phyloP scores from a whole-genome alignment of 345 rosid species.

The Corymbia maculata region DNA sequence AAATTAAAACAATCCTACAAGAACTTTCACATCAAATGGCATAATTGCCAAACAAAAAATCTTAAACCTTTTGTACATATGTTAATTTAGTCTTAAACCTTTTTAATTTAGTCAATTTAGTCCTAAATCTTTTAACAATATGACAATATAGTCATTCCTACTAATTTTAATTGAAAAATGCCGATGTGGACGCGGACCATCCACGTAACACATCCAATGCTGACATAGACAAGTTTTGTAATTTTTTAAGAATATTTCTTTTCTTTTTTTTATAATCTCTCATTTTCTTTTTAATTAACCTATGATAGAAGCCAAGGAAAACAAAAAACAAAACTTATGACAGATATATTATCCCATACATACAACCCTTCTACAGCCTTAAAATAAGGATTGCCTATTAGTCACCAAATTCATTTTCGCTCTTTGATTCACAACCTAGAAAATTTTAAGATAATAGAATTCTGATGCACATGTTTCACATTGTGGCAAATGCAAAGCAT shows the following conservation, averaged over 20 bases:
- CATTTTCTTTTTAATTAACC: too few species aligned
- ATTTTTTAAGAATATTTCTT: not conserved
- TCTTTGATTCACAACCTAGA: too few species aligned
- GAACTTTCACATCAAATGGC: not conserved
- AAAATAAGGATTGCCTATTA: too few species aligned
- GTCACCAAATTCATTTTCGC: too few species aligned
- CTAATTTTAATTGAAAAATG: not conserved
- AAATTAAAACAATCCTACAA: not conserved
- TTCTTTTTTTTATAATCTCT: not conserved
- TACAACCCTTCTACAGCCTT: too few species aligned
- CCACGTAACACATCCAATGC: accelerated
- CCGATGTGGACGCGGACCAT: accelerated
- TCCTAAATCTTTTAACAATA: not conserved
- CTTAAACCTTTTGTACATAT: not conserved
- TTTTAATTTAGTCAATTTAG: not conserved
- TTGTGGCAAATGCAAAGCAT: too few species aligned
- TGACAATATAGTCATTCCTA: accelerated
- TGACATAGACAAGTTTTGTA: not conserved
- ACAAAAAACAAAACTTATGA: too few species aligned
- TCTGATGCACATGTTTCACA: too few species aligned
- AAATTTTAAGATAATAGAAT: too few species aligned
- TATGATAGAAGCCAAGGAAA: too few species aligned
- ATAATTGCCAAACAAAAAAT: not conserved
- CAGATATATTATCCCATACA: too few species aligned
- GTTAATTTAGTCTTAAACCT: not conserved